Percentiles rank a stretch among this genome's conserved stretches.
Evolutionary conservation across 2,329 filamentous ascomycete species (phyloP).

Genomic region (Calcarisporium arbuscula): DNA sequence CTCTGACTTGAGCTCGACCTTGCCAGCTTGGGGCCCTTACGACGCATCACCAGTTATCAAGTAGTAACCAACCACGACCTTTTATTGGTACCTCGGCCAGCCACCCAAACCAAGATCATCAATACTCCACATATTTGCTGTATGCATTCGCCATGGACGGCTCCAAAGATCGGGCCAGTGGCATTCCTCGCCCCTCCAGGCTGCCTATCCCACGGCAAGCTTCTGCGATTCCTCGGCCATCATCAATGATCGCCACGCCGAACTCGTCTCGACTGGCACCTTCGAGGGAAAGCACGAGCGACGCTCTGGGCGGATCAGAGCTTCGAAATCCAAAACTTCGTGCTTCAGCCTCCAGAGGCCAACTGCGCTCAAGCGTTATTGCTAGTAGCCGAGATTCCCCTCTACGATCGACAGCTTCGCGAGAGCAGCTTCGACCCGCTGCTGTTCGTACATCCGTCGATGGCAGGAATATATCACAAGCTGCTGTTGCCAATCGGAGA

Average conservation of each 20-base stretch:
- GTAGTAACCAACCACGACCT: no score
- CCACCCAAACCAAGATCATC: no score
- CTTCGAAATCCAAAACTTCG: constrained; percentile 35
- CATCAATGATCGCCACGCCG: constrained; percentile 15
- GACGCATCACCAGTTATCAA: no score
- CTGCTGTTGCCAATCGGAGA: constrained; percentile 12
- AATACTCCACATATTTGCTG: no score
- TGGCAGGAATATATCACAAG: constrained; percentile 8
- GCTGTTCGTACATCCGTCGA: constrained; percentile 8
- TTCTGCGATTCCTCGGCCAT: constrained; percentile 25
- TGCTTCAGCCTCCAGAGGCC: constrained; percentile 32
- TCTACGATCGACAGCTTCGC: constrained; percentile 12
- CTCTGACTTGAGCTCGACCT: no score
- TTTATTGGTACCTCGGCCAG: no score
- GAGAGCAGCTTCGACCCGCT: constrained; percentile 15
- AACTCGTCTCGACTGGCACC: constrained; percentile 20
- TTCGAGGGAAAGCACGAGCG: constrained; percentile 21
- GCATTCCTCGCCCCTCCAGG: constrained; percentile 31
- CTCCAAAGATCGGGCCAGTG: constrained; percentile 28
- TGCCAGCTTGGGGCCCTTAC: no score
- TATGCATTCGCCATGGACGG: no score
- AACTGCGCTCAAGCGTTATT: constrained; percentile 22
- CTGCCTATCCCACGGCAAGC: constrained; percentile 28
- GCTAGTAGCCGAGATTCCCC: constrained; percentile 11
- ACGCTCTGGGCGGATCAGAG: constrained; percentile 17